Conservation (phyloP, 1,284 basidiomycete species). For the Apiotrichum laibachii region DNA sequence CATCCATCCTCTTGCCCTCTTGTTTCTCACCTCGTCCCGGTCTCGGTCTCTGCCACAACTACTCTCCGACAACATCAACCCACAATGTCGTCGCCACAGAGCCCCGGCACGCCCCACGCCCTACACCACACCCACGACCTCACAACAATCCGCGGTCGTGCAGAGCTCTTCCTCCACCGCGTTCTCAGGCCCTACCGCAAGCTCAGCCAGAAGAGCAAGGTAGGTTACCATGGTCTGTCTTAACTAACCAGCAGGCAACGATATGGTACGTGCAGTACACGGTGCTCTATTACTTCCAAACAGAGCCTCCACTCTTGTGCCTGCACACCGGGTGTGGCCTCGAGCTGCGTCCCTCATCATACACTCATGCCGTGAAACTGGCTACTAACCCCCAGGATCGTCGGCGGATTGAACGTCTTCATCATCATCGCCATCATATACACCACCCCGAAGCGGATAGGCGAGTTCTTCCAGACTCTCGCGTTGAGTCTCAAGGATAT, state of each 20-base stretch:
- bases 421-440: constrained; percentile 34
- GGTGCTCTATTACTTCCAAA: too few species aligned
- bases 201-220: constrained; percentile 33
- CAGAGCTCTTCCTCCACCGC: constrained; percentile 4
- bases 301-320: too few species aligned
- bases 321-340: not conserved
- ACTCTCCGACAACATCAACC: too few species aligned
- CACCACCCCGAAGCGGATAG: constrained; percentile 45
- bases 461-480: constrained; percentile 41
- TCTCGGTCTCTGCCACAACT: too few species aligned
- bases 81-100: not conserved
- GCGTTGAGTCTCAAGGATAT: constrained; percentile 33
- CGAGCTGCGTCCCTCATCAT: too few species aligned
- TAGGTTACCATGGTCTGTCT: constrained; percentile 13
- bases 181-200: constrained; percentile 24
- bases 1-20: too few species aligned
- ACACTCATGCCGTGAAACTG: too few species aligned
- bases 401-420: constrained; percentile 21
- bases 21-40: too few species aligned
- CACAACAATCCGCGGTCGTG: constrained; percentile 4
- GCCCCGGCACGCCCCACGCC: not conserved
- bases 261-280: constrained; percentile 2
- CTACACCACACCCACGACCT: constrained; percentile 3
- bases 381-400: not conserved
- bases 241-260: not conserved